Base-by-base conservation (phyloP, 2,329 filamentous ascomycete species). In the Ceratocystis lukuohia region DNA sequence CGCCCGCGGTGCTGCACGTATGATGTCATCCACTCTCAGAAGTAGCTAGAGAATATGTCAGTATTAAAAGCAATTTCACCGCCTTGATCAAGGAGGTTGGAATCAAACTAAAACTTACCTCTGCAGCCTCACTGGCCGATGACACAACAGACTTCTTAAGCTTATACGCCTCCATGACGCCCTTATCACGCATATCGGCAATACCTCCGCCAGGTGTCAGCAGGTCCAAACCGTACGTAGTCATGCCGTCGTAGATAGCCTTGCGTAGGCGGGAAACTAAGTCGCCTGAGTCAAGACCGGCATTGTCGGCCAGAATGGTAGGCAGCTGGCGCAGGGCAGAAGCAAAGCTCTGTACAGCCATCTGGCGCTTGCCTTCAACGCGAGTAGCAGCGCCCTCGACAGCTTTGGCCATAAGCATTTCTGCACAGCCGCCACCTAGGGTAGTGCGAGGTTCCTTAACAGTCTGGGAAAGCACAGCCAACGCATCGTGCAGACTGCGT, bases 321-420 rank as follows among this genome's bases (percentile, higher is more conserved):
- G 94, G 94, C 65, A 99, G 81, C 76, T 99, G 94, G 73, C 92
- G 86, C 68, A 99, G 82, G 37, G 94, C 94, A 67, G 87, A 82
- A 28, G 93, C 89, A 74, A 97, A 99, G 3, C 90, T 85, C 69
- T 92, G 87, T 22, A 97, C 93, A 1, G 94, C 94, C 73, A 96
- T 82, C 71, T 96, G 92, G 77, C 94, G 93, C 86, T 99, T 99
- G 75, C 94, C 94, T 71, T 94, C 91, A 6, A 96, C 89, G 72
- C 96, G 93, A 69, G 95, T 92, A 25, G 92, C 92, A 4, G 91
- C 91, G 69, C 88, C 89, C 74, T 96, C 93, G 25, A 99, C 94
- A 6, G 94, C 94, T 82, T 96, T 96, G 70, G 93, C 90, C 94
- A 99, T 99, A 71, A 96, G 80, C 93, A 97, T 97, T 83, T 99